A percentile compares a stretch with the other conserved stretches of the same genome.
phyloP scores from a whole-genome alignment of 495 filamentous ascomycete species.

The Geoglossum glabrum region DNA sequence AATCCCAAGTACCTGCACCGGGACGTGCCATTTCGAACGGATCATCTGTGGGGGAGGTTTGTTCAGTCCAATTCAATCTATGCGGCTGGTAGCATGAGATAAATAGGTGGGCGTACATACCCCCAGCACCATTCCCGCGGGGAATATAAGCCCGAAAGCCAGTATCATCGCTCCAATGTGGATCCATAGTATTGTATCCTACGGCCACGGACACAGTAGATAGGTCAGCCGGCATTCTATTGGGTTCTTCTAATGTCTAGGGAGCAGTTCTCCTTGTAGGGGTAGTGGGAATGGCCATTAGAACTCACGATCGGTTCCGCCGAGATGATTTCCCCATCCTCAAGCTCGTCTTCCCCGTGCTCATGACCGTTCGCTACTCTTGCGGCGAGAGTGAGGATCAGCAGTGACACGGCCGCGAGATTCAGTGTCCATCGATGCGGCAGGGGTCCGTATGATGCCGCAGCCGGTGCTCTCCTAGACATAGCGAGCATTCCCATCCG shows the following conservation, averaged over 20 bases:
- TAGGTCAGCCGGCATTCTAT: background rate
- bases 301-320: conserved; percentile 62
- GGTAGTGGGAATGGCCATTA: background rate
- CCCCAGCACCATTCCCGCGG: conserved; percentile 86
- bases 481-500: too few species aligned
- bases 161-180: conserved; percentile 82
- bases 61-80: background rate
- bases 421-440: background rate
- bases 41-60: conserved; percentile 38
- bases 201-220: conserved; percentile 2
- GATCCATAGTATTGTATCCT: conserved; percentile 78
- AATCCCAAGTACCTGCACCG: conserved; percentile 57
- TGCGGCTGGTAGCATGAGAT: background rate
- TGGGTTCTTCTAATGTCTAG: background rate
- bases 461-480: too few species aligned
- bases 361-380: conserved; percentile 37
- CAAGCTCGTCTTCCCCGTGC: conserved; percentile 52
- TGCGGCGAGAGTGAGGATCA: conserved; percentile 3
- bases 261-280: background rate
- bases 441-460: background rate
- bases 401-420: background rate
- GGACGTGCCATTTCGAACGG: conserved; percentile 86
- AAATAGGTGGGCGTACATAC: conserved; percentile 26
- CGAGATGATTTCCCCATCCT: conserved; percentile 57
- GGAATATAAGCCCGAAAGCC: conserved; percentile 80